These are phyloP conservation scores for Nemania abortiva DNA, from an alignment of 2,329 filamentous ascomycete genomes.

Conservation along the genomic window DNA sequence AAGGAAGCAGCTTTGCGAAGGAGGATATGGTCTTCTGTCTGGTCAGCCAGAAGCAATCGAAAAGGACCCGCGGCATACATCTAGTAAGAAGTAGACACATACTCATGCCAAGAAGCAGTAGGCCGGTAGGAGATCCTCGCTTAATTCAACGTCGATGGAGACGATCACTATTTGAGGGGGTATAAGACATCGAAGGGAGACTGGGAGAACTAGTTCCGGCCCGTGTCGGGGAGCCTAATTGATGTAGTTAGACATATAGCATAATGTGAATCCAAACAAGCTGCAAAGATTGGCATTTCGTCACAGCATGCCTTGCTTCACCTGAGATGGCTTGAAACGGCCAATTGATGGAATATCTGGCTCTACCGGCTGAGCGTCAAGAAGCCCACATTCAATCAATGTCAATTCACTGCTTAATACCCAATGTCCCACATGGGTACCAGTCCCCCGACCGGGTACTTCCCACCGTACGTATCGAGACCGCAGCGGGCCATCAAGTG, in stretches of 20 bases:
- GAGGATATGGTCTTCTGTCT: background rate
- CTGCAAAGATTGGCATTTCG: background rate
- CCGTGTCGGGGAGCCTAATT: background rate
- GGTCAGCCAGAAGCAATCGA: background rate
- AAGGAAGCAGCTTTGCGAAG: background rate
- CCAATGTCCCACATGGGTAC: background rate
- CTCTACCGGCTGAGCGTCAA: background rate
- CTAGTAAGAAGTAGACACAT: background rate
- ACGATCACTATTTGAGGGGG: background rate
- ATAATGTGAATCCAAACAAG: background rate
- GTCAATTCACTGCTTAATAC: background rate
- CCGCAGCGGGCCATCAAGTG: background rate
- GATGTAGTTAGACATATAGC: background rate
- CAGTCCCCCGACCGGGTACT: background rate
- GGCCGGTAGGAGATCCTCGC: background rate
- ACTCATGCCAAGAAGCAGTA: background rate
- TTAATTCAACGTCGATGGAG: background rate
- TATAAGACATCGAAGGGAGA: conserved; percentile 7
- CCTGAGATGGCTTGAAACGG: background rate
- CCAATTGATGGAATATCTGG: background rate
- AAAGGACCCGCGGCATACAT: background rate
- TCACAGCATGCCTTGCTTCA: conserved; percentile 4
- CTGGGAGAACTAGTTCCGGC: background rate
- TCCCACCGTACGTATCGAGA: background rate
- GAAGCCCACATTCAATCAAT: background rate